Base-by-base conservation (phyloP, 768 basidiomycete species). In the Mycena metata region DNA sequence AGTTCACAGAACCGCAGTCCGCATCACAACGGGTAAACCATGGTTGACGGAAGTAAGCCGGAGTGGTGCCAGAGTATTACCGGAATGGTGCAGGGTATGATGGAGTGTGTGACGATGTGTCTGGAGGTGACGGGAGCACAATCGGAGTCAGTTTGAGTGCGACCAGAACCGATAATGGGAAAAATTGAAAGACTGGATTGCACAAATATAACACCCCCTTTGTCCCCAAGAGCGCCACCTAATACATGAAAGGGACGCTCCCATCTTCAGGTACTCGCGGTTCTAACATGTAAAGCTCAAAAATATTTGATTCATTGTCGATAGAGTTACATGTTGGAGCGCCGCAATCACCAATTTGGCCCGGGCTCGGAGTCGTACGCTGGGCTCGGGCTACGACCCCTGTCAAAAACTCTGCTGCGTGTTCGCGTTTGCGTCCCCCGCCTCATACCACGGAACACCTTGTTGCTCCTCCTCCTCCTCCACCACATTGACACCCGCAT, bases 301-400 rank as follows among this genome's bases (percentile, higher is more conserved):
- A 21, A 26, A 39, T 49, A 5, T 57, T 51, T 33, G 35, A 35
- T 66, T 58, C 21, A 49, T 36, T 11, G 21, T 56, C 46, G 49
- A 69, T 57, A 46, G 36, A 19, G 47, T 26, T 43, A 42, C 45
- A 23, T 13, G 21, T 15, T 21, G 23, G 71, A 74, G 72, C 47
- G 30, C 62, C 67, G 54, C 55, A 50, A 45, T 39, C 10, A 16
- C 35, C 26, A 13, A 41, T 23, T 59, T 56, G 55, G 60, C 72
- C 45, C 19, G 62, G 21, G 2, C 30, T 46, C 26, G 50, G 55
- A 55, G 60, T 36, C 51, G 52, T 26, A 39, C 61, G 42, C n/a
- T 69, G 61, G 55, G 60, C 45, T 74, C 78, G 13, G 52, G 59
- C 56, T 71, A 71, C 69, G 64, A 64, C 74, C 76, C 77, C 50